phyloP scores from a whole-genome alignment of 2,329 filamentous ascomycete genomes.

The Westerdykella sp. region DNA sequence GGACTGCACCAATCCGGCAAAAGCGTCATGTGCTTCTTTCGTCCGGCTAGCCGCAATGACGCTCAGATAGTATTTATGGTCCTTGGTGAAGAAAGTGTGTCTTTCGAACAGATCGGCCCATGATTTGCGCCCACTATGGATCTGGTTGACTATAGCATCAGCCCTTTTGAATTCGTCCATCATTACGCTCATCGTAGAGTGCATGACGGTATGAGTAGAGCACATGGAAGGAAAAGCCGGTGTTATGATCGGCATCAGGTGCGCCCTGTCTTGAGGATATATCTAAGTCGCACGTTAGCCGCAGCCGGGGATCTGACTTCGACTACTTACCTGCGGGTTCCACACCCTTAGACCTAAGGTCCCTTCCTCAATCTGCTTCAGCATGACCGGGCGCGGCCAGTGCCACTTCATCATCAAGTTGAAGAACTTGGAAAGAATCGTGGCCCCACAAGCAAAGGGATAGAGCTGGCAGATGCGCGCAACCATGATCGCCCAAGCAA shows the following conservation, averaged over 20 bases:
- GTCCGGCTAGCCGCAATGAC: conserved; percentile 76
- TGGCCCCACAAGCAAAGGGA: conserved; percentile 80
- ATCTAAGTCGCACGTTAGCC: conserved; percentile 44
- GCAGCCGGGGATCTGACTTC: conserved; percentile 5
- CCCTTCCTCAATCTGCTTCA: conserved; percentile 81
- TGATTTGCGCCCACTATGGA: conserved; percentile 66
- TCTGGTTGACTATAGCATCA: conserved; percentile 68
- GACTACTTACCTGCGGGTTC: conserved; percentile 70
- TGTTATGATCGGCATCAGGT: conserved; percentile 97
- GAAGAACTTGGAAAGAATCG: conserved; percentile 92
- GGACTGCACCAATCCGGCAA: conserved; percentile 90
- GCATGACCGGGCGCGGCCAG: conserved; percentile 87
- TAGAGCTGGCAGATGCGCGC: conserved; percentile 95
- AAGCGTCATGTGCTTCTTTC: conserved; percentile 77
- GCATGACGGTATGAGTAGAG: conserved; percentile 87
- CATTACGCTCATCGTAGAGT: conserved; percentile 79
- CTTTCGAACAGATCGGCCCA: conserved; percentile 89
- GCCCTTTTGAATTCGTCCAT: conserved; percentile 75
- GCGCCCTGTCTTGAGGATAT: conserved; percentile 73
- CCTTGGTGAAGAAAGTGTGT: conserved; percentile 87
- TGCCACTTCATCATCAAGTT: conserved; percentile 83
- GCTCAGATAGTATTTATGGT: conserved; percentile 93
- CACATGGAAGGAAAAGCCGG: conserved; percentile 98
- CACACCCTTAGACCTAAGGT: conserved; percentile 79
- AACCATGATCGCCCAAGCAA: conserved; percentile 97